Conservation (phyloP, 768 basidiomycete genomes). For the Sutorius australiensis region DNA sequence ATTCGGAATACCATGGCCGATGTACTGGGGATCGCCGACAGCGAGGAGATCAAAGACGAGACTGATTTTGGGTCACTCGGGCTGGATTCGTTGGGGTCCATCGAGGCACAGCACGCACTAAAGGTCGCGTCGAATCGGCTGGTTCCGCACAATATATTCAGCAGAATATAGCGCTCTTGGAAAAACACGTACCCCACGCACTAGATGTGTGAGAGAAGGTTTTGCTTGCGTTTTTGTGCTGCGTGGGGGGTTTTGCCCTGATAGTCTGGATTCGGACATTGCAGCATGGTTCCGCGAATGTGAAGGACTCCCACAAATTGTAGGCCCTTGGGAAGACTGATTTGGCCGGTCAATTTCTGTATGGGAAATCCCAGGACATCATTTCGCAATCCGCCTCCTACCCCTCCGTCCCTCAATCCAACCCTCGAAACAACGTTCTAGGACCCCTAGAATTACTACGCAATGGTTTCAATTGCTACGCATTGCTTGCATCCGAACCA, state of each 20-base stretch:
- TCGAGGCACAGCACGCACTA: slow-evolving; percentile 54
- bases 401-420: no score
- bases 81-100: slow-evolving; percentile 61
- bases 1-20: slow-evolving; percentile 41
- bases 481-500: no score
- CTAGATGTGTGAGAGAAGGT: slow-evolving; percentile 21
- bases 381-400: no score
- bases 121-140: slow-evolving; percentile 38
- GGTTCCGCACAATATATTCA: slow-evolving; percentile 45
- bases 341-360: slow-evolving; percentile 37
- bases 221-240: slow-evolving; percentile 51
- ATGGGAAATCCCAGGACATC: slow-evolving; percentile 61
- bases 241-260: slow-evolving; percentile 40
- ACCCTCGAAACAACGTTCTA: no score
- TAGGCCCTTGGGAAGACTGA: slow-evolving; percentile 47
- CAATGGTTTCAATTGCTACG: no score
- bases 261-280: slow-evolving; percentile 30
- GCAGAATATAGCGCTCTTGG: slow-evolving; percentile 45
- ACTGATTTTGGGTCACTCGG: slow-evolving; percentile 49
- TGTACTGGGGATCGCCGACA: slow-evolving; percentile 37
- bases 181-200: slow-evolving; percentile 39
- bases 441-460: no score
- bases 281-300: slow-evolving; percentile 54
- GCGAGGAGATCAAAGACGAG: slow-evolving; percentile 41
- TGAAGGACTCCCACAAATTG: slow-evolving; percentile 28